phyloP scores from a whole-genome alignment of 768 basidiomycete species.

The Pulveroboletus sp. region DNA sequence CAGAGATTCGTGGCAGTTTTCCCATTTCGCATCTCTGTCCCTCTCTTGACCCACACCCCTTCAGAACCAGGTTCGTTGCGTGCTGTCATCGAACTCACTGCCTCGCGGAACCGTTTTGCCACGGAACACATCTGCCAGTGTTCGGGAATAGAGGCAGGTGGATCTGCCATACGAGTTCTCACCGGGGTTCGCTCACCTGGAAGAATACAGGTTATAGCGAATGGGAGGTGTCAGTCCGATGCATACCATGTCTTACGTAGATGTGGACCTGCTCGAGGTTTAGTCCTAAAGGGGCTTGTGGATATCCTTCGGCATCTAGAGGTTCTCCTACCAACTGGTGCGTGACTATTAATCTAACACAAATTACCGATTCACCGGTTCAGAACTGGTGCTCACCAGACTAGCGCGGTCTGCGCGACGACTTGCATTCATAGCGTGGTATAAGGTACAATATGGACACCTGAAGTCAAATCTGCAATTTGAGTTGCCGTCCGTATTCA shows the following conservation, averaged over 20 bases:
- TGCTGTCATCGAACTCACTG: slow-evolving; percentile 32
- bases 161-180: slow-evolving; percentile 56
- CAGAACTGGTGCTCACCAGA: slow-evolving; percentile 11
- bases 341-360: not conserved
- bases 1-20: slow-evolving; percentile 56
- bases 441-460: no score
- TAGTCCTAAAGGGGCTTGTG: slow-evolving; percentile 52
- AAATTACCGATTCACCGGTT: not conserved
- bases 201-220: not conserved
- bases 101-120: slow-evolving; percentile 47
- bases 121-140: slow-evolving; percentile 68
- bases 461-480: no score
- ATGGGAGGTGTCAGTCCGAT: not conserved
- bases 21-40: slow-evolving; percentile 60
- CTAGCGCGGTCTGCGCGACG: not conserved
- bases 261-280: slow-evolving; percentile 70
- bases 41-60: slow-evolving; percentile 39
- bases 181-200: slow-evolving; percentile 78
- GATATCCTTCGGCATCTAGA: slow-evolving; percentile 61
- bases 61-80: slow-evolving; percentile 13
- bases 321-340: slow-evolving; percentile 38
- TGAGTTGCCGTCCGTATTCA: no score
- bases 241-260: slow-evolving; percentile 70
- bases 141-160: slow-evolving; percentile 64
- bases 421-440: not conserved